Evolutionary conservation across 2,329 filamentous ascomycete genomes (phyloP).

Genomic region (Ceratocystis albifundus): DNA sequence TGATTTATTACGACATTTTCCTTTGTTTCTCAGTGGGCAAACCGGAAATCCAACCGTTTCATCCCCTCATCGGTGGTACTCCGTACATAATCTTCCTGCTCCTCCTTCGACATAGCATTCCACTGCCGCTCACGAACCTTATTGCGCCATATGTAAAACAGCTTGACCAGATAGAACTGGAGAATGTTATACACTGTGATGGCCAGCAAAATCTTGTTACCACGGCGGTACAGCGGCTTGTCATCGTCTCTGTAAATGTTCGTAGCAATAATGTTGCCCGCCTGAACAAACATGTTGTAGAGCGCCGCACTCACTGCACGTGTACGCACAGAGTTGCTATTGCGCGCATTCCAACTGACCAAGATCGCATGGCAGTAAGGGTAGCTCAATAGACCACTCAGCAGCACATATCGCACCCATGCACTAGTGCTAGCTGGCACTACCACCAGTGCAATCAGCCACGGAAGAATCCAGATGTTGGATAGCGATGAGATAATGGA

Average conservation of each 20-base stretch:
- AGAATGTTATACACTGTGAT: conserved; percentile 39
- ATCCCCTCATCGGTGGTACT: conserved; percentile 43
- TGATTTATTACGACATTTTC: too few relatives aligned
- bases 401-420: conserved; percentile 35
- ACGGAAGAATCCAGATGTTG: conserved; percentile 42
- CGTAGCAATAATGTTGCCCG: conserved; percentile 34
- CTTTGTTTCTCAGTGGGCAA: conserved; percentile 34
- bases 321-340: conserved; percentile 40
- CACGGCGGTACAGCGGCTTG: conserved; percentile 40
- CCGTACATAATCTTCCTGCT: conserved; percentile 38
- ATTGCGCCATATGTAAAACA: conserved; percentile 40
- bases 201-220: conserved; percentile 40
- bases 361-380: conserved; percentile 41
- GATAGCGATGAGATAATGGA: conserved; percentile 36
- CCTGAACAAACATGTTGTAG: conserved; percentile 40
- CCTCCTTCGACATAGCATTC: conserved; percentile 35
- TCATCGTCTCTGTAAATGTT: conserved; percentile 48
- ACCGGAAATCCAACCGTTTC: conserved; percentile 45
- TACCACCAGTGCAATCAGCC: conserved; percentile 36
- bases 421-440: conserved; percentile 31
- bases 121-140: conserved; percentile 35
- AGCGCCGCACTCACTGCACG: conserved; percentile 38
- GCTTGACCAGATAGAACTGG: conserved; percentile 36
- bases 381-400: conserved; percentile 35
- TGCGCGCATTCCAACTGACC: conserved; percentile 38